Evolutionary conservation across 306 rosid species (phyloP).

Genomic region (Citrullus amarus): DNA sequence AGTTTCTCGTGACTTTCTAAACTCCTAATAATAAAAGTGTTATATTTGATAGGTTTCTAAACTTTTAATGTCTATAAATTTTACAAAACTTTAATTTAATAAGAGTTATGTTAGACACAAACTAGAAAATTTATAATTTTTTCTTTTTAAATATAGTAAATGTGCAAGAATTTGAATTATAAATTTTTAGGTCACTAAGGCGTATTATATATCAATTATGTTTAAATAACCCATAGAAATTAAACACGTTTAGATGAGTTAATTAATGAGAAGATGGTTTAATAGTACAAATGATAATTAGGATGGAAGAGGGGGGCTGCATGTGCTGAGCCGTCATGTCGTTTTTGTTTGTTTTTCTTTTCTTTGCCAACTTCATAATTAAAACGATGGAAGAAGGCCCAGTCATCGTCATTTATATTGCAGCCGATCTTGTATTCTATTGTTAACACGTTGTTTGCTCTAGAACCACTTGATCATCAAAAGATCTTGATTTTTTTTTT

Average conservation of each 20-base stretch:
- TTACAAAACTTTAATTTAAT: too few relatives aligned
- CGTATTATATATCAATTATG: too few relatives aligned
- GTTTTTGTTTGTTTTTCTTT: neutral
- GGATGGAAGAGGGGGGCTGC: neutral
- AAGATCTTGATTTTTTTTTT: neutral
- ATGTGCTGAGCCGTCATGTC: constrained; percentile 10
- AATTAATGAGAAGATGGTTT: neutral
- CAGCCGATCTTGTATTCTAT: neutral
- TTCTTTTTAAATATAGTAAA: too few relatives aligned
- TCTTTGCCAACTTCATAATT: neutral
- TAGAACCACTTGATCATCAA: neutral
- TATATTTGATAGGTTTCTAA: too few relatives aligned
- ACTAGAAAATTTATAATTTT: too few relatives aligned
- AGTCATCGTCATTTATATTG: neutral
- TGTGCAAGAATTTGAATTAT: too few relatives aligned
- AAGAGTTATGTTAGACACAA: too few relatives aligned
- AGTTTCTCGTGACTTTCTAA: too few relatives aligned
- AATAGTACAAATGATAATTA: neutral
- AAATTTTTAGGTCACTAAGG: too few relatives aligned
- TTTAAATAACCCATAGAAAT: neutral
- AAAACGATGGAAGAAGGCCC: neutral
- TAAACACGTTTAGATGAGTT: neutral
- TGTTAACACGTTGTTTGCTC: neutral
- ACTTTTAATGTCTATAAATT: too few relatives aligned
- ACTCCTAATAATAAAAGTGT: too few relatives aligned